Evolutionary conservation across 2,329 filamentous ascomycete genomes (phyloP).

Genomic region (Cercospora sp.): DNA sequence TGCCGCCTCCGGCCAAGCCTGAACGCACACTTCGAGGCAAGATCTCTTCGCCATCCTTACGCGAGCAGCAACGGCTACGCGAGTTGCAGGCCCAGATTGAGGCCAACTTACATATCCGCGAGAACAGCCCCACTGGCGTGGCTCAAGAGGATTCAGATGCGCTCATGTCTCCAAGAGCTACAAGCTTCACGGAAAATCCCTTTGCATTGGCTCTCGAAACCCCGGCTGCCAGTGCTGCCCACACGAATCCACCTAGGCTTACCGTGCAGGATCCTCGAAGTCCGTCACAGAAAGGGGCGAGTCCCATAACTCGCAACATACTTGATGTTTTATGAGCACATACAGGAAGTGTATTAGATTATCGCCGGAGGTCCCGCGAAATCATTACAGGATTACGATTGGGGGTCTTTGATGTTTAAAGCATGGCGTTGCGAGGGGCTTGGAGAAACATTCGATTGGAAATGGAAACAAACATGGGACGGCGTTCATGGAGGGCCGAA

Average conservation of each 20-base stretch:
- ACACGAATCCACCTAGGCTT: slow-evolving; percentile 55
- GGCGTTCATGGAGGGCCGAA: neutral
- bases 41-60: slow-evolving; percentile 38
- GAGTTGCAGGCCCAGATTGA: slow-evolving; percentile 37
- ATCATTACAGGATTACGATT: neutral
- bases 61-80: slow-evolving; percentile 38
- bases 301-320: slow-evolving; percentile 74
- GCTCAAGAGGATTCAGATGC: slow-evolving; percentile 44
- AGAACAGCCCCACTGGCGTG: neutral
- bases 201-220: slow-evolving; percentile 48
- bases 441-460: neutral
- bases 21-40: slow-evolving; percentile 31
- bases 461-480: slow-evolving; percentile 4
- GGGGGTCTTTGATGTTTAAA: neutral
- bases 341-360: slow-evolving; percentile 19
- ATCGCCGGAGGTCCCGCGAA: slow-evolving; percentile 19
- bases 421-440: slow-evolving; percentile 8
- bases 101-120: slow-evolving; percentile 28
- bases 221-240: slow-evolving; percentile 37
- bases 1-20: neutral
- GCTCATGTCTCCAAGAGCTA: slow-evolving; percentile 69
- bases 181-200: slow-evolving; percentile 70
- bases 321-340: slow-evolving; percentile 67
- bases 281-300: slow-evolving; percentile 71
- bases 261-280: slow-evolving; percentile 66